phyloP scores from a whole-genome alignment of 176 grass and related monocot genomes.

The Oryza australiensis region DNA sequence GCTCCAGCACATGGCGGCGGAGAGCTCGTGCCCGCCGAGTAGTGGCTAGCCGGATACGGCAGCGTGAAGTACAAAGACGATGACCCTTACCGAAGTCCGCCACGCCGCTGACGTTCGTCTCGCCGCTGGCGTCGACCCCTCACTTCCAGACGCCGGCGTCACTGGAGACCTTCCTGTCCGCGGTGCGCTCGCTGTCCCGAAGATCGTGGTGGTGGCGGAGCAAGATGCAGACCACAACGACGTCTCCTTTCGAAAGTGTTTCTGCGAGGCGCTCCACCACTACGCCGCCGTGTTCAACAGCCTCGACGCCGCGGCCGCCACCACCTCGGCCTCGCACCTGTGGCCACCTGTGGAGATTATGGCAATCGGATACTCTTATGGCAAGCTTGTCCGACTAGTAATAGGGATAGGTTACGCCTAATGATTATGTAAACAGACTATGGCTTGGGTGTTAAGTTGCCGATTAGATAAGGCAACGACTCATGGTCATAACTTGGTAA shows the following conservation, averaged over 20 bases:
- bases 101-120: neutral
- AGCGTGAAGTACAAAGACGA: neutral
- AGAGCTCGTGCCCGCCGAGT: neutral
- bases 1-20: conserved; percentile 2
- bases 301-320: neutral
- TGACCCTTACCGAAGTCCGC: neutral
- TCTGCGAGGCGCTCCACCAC: conserved; percentile 43
- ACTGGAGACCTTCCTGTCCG: conserved; percentile 19
- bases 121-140: neutral
- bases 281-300: conserved; percentile 38
- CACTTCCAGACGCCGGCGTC: neutral
- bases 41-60: no score
- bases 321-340: neutral
- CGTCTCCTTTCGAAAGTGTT: conserved; percentile 25
- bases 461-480: no score
- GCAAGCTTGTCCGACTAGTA: no score
- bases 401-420: no score
- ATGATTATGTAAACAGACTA: no score
- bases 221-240: conserved; percentile 51
- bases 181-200: conserved; percentile 10
- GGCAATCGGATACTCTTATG: no score
- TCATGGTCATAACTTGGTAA: no score
- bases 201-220: conserved; percentile 37
- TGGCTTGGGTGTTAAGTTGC: no score
- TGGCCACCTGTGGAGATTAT: no score